phyloP scores from a whole-genome alignment of 2,329 filamentous ascomycete genomes.

The Ophiognomonia clavigignenti-juglandacearum region DNA sequence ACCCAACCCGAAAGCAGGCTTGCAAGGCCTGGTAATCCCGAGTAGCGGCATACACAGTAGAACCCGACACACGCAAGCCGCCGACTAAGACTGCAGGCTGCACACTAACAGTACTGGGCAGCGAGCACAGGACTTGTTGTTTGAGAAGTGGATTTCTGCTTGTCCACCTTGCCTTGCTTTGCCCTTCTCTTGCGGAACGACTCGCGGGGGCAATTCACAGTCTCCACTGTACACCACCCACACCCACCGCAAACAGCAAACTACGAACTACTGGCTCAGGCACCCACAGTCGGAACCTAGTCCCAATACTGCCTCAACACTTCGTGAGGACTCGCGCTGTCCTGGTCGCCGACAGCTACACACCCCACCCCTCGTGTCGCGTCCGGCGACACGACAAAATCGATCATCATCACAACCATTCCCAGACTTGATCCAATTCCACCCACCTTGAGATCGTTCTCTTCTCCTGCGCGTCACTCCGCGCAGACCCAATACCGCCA shows the following conservation, averaged over 20 bases:
- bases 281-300: too few species aligned
- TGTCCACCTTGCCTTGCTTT: too few species aligned
- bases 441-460: background rate
- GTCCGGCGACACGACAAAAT: constrained; percentile 12
- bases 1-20: background rate
- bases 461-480: constrained; percentile 15
- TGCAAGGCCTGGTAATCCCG: background rate
- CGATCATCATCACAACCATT: background rate
- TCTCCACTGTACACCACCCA: too few species aligned
- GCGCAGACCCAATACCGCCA: constrained; percentile 30
- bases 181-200: too few species aligned
- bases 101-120: background rate
- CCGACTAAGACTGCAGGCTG: constrained; percentile 2
- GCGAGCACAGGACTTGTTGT: too few species aligned
- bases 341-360: too few species aligned
- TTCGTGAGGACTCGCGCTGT: too few species aligned
- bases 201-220: too few species aligned
- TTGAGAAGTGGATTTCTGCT: constrained; percentile 5
- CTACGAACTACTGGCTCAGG: too few species aligned
- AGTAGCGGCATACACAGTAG: background rate
- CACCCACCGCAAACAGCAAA: too few species aligned
- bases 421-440: background rate
- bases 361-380: constrained; percentile 15
- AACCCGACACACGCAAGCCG: background rate
- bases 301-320: too few species aligned